A percentile compares a stretch with the other conserved stretches of the same genome.
These are phyloP conservation scores for Corylus americana DNA, from an alignment of 306 rosid species.

Conservation along the genomic window DNA sequence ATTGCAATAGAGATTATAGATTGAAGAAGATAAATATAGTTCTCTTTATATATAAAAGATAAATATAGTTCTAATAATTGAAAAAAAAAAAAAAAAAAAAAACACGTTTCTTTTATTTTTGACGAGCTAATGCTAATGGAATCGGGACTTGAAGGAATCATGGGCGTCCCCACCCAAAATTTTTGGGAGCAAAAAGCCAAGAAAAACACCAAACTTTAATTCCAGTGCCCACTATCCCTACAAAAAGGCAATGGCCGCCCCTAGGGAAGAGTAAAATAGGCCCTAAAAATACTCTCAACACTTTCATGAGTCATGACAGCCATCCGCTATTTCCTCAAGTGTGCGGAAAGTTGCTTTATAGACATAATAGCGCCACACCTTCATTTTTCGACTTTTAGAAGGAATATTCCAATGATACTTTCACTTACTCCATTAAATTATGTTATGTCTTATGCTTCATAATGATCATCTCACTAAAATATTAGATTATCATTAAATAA, in stretches of 20 bases:
- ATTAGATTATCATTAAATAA: background rate
- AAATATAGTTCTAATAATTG: too few relatives aligned
- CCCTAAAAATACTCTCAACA: background rate
- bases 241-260: background rate
- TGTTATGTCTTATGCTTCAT: background rate
- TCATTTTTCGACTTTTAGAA: background rate
- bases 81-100: background rate
- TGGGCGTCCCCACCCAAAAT: background rate
- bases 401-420: slow-evolving; percentile 24
- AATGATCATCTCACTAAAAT: background rate
- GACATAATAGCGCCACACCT: slow-evolving; percentile 29
- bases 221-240: background rate
- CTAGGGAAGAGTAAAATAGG: background rate
- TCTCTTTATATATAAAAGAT: too few relatives aligned
- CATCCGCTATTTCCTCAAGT: slow-evolving; percentile 5
- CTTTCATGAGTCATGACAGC: background rate
- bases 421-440: slow-evolving; percentile 1
- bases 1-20: too few relatives aligned
- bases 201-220: background rate
- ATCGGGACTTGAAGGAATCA: too few relatives aligned
- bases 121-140: background rate
- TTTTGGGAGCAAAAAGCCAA: background rate
- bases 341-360: slow-evolving; percentile 6
- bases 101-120: background rate
- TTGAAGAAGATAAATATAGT: too few relatives aligned